Conservation (phyloP, 768 basidiomycete genomes). For the Collybia sp. region DNA sequence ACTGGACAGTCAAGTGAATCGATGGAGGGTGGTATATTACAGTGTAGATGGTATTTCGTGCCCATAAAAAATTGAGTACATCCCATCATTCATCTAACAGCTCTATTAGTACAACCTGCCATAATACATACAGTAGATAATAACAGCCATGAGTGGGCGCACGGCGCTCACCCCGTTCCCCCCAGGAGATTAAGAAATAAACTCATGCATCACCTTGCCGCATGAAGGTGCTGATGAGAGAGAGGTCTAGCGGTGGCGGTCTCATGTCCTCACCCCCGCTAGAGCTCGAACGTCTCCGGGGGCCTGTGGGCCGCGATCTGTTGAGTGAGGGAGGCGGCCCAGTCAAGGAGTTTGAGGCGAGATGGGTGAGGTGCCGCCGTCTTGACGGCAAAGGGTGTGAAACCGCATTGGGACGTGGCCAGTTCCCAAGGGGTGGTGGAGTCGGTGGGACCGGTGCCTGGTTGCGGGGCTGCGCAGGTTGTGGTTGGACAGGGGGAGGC, state of each 20-base stretch:
- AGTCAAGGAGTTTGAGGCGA: background rate
- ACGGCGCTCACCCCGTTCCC: too few species aligned
- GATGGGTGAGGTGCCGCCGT: slow-evolving; percentile 14
- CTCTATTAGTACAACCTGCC: too few species aligned
- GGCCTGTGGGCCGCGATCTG: slow-evolving; percentile 29
- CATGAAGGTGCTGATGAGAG: slow-evolving; percentile 15
- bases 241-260: slow-evolving; percentile 21
- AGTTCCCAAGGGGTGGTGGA: slow-evolving; percentile 46
- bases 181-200: background rate
- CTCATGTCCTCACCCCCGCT: slow-evolving; percentile 13
- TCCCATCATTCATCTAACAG: too few species aligned
- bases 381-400: slow-evolving; percentile 24
- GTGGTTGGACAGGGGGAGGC: slow-evolving; percentile 5
- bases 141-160: too few species aligned
- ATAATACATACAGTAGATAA: too few species aligned
- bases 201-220: slow-evolving; percentile 11
- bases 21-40: too few species aligned
- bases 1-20: too few species aligned
- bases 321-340: slow-evolving; percentile 12
- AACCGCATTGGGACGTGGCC: slow-evolving; percentile 45
- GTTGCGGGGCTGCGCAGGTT: slow-evolving; percentile 13
- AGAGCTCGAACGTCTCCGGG: slow-evolving; percentile 22
- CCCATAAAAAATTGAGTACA: too few species aligned
- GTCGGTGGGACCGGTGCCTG: slow-evolving; percentile 20
- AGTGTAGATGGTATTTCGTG: too few species aligned